Evolutionary conservation across 2,329 filamentous ascomycete species (phyloP).

Genomic region (Podosphaera fusca): DNA sequence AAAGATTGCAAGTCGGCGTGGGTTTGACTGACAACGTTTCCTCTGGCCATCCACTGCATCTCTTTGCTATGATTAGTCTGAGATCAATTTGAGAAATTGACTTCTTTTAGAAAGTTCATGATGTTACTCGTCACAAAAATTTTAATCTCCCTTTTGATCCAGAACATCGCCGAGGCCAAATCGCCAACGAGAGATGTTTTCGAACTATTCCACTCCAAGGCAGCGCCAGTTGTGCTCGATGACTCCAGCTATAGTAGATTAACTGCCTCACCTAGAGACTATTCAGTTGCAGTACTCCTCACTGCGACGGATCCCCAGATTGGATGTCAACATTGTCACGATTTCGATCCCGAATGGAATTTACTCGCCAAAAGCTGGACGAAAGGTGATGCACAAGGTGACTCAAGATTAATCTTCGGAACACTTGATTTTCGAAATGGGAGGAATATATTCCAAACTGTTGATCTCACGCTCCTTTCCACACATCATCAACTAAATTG

Average conservation of each 20-base stretch:
- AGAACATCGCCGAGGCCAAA: slow-evolving; percentile 32
- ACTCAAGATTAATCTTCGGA: slow-evolving; percentile 53
- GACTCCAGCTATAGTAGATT: slow-evolving; percentile 55
- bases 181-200: slow-evolving; percentile 44
- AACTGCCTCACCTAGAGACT: slow-evolving; percentile 59
- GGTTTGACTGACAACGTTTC: too few species aligned
- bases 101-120: slow-evolving; percentile 13
- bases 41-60: not conserved
- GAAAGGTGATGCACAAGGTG: slow-evolving; percentile 54
- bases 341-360: slow-evolving; percentile 91
- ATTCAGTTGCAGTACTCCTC: slow-evolving; percentile 58
- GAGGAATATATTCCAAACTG: slow-evolving; percentile 65
- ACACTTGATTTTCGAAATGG: slow-evolving; percentile 78
- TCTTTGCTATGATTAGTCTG: not conserved
- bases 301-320: slow-evolving; percentile 70
- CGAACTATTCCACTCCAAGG: slow-evolving; percentile 44
- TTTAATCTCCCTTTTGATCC: not conserved
- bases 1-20: too few species aligned
- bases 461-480: slow-evolving; percentile 20
- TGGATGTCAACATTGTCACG: slow-evolving; percentile 64
- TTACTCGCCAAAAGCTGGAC: slow-evolving; percentile 68
- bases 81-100: not conserved
- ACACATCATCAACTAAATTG: not conserved
- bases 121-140: slow-evolving; percentile 39
- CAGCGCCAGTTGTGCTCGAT: slow-evolving; percentile 51